Conservation (phyloP, 129 eudicot species). For the sunflower (Helianthus annuus) region HanXRQr2.0-SUNRISE NC_035437.2:108854954-108855453, state of each 20-base stretch:
- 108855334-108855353: too few species aligned
- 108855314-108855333: too few species aligned
- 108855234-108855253: slow-evolving; percentile 7
- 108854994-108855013: slow-evolving; percentile 27
- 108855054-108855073: not conserved
- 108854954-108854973: not conserved
- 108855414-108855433: too few species aligned
- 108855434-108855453: too few species aligned
- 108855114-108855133: not conserved
- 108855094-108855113: not conserved
- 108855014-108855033: slow-evolving; percentile 23
- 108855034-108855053: slow-evolving; percentile 16
- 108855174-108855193: not conserved
- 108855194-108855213: not conserved
- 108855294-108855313: not conserved
- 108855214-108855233: not conserved
- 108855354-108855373: too few species aligned
- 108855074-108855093: slow-evolving; percentile 7
- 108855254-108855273: not conserved
- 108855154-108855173: not conserved
- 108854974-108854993: slow-evolving; percentile 6
- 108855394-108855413: too few species aligned
- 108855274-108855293: not conserved
- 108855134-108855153: slow-evolving; percentile 4
- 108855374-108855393: too few species aligned